A percentile compares a stretch with the other conserved stretches of the same genome.
phyloP scores from a whole-genome alignment of 169 alveolate genomes.

The Cryptosporidium ryanae region DNA sequence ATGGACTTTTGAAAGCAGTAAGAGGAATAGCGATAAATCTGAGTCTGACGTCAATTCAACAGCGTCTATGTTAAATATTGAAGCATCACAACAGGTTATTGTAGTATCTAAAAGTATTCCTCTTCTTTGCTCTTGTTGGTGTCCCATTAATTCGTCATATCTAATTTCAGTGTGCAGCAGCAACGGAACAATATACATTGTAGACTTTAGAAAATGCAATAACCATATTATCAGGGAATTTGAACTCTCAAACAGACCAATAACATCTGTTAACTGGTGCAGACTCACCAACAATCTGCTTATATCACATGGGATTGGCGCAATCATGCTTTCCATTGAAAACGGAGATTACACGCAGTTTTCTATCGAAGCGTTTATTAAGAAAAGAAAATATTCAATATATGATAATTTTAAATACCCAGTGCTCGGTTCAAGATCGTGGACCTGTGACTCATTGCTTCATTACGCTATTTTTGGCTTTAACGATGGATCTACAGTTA shows the following conservation, averaged over 20 bases:
- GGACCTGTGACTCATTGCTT: slow-evolving; percentile 58
- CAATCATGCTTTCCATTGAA: slow-evolving; percentile 41
- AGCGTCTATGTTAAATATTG: background rate
- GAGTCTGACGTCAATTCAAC: background rate
- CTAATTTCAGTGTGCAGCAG: slow-evolving; percentile 15
- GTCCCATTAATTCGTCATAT: slow-evolving; percentile 38
- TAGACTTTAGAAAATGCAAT: slow-evolving; percentile 42
- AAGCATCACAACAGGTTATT: slow-evolving; percentile 44
- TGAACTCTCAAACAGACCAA: slow-evolving; percentile 65
- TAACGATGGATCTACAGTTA: slow-evolving; percentile 69
- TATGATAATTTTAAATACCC: slow-evolving; percentile 35
- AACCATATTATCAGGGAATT: slow-evolving; percentile 38
- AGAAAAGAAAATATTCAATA: slow-evolving; percentile 22
- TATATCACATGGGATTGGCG: slow-evolving; percentile 72
- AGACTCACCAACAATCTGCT: slow-evolving; percentile 37
- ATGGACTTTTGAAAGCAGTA: slow-evolving; percentile 45
- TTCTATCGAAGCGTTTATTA: slow-evolving; percentile 41
- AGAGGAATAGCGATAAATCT: background rate
- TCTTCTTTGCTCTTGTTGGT: slow-evolving; percentile 61
- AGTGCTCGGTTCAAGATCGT: slow-evolving; percentile 59
- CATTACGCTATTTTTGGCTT: slow-evolving; percentile 67
- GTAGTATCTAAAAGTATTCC: slow-evolving; percentile 40
- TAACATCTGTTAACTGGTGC: slow-evolving; percentile 50
- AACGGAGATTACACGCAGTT: slow-evolving; percentile 66
- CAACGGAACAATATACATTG: slow-evolving; percentile 52